Percentiles rank a stretch among this genome's conserved stretches.
Evolutionary conservation across 2,329 filamentous ascomycete genomes (phyloP).

Genomic region (Nemania diffusa): DNA sequence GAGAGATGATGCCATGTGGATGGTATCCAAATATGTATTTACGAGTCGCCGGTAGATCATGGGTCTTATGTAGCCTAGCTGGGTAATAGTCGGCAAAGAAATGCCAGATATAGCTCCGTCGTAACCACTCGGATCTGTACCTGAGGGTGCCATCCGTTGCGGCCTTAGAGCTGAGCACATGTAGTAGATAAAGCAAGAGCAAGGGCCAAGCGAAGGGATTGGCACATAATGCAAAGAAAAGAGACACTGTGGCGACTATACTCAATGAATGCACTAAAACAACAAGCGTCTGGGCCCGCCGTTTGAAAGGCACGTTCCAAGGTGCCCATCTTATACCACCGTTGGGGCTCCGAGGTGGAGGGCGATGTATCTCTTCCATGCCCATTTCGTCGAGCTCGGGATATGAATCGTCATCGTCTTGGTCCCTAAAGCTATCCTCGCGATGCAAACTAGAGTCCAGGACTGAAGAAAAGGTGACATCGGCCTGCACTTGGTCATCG

Average conservation of each 20-base stretch:
- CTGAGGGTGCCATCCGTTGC: slow-evolving; percentile 79
- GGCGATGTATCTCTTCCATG: slow-evolving; percentile 44
- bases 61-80: slow-evolving; percentile 84
- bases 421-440: slow-evolving; percentile 29
- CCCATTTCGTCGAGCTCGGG: slow-evolving; percentile 50
- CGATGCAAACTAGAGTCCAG: slow-evolving; percentile 33
- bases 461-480: slow-evolving; percentile 34
- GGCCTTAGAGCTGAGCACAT: slow-evolving; percentile 82
- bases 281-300: slow-evolving; percentile 80
- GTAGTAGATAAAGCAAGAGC: slow-evolving; percentile 79
- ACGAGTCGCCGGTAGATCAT: slow-evolving; percentile 78
- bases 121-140: slow-evolving; percentile 78
- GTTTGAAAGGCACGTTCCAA: slow-evolving; percentile 74
- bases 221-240: slow-evolving; percentile 91
- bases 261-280: slow-evolving; percentile 78
- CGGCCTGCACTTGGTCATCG: slow-evolving; percentile 9
- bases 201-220: slow-evolving; percentile 93
- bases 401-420: slow-evolving; percentile 48
- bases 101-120: slow-evolving; percentile 81
- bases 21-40: slow-evolving; percentile 99
- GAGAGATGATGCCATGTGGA: slow-evolving; percentile 95
- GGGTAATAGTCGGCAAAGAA: slow-evolving; percentile 95
- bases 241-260: slow-evolving; percentile 75
- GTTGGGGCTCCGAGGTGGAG: slow-evolving; percentile 39
- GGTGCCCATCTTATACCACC: slow-evolving; percentile 85